Base-by-base conservation (phyloP, 2,329 filamentous ascomycete genomes). In the Aspergillus intermedius region DNA sequence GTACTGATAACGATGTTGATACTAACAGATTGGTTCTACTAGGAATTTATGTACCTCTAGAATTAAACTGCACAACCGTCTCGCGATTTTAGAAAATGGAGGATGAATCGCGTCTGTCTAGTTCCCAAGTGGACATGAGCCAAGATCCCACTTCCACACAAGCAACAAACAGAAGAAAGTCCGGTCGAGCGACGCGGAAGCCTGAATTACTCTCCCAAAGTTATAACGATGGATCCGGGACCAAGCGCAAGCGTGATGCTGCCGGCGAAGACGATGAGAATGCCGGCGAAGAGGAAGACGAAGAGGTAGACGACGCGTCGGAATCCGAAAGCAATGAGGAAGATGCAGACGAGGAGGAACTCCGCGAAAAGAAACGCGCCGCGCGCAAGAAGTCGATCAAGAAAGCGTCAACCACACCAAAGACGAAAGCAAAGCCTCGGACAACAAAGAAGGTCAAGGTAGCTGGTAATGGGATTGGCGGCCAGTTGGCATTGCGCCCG, bases 391-490 rank as follows among this genome's bases (percentile, higher is more conserved):
- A 57, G n/a, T 53, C 58, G 4, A 52, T 62, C 13, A 69, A 65
- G 52, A 66, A 66, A 49, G 57, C 58, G 41, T 49, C 65, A 2
- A 56, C 66, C 37, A 64, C 67, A 25, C 61, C 67, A 3, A 78
- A 75, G 58, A 60, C 65, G 37, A 68, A 60, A 55, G 19, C 60
- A 5, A 70, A 64, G 52, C 53, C 50, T 42, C 52, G 41, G 22
- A 46, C 54, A 23, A 63, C 73, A 22, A 81, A 80, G 66, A 79
- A 82, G 63, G 68, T 76, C 35, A 83, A 78, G 64, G 77, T 77
- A 23, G 74, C 77, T 54, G 73, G 74, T 45, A 74, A 76, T 50
- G 73, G 66, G 15, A 53, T 67, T 28, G 63, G 64, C 41, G 70
- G 64, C 41, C 75, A 72, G 52, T 67, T 84, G 44, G 79, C 81